Conservation (phyloP, 257 asterid species). For the Ajuga chamaepitys region DNA sequence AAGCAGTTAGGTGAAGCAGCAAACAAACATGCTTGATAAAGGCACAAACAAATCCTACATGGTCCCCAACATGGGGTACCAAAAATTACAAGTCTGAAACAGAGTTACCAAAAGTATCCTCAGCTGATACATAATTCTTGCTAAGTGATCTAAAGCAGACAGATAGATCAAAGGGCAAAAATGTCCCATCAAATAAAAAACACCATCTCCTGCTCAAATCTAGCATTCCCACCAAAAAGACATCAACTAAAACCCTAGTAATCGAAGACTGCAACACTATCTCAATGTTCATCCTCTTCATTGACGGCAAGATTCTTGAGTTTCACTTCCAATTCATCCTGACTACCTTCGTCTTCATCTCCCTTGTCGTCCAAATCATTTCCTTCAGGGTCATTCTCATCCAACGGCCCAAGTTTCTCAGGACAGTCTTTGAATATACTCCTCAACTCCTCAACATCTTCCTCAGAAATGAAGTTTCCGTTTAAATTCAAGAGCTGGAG, state of each 20-base stretch:
- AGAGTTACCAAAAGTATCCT: slow-evolving; percentile 14
- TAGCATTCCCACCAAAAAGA: slow-evolving; percentile 12
- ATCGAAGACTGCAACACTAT: not conserved
- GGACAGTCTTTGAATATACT: slow-evolving; percentile 56
- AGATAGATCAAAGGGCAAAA: slow-evolving; percentile 14
- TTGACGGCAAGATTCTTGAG: slow-evolving; percentile 68
- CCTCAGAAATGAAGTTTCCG: slow-evolving; percentile 81
- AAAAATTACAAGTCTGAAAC: slow-evolving; percentile 16
- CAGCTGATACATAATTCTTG: slow-evolving; percentile 24
- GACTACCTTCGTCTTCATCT: slow-evolving; percentile 54
- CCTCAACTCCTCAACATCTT: slow-evolving; percentile 74
- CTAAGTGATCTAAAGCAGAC: slow-evolving; percentile 17
- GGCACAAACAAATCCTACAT: slow-evolving; percentile 10
- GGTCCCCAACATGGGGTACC: slow-evolving; percentile 26
- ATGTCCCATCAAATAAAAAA: slow-evolving; percentile 16
- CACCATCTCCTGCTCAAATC: slow-evolving; percentile 4
- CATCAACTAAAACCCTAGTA: slow-evolving; percentile 19
- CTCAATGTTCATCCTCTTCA: slow-evolving; percentile 25
- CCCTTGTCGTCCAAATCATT: slow-evolving; percentile 59
- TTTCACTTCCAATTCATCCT: slow-evolving; percentile 58
- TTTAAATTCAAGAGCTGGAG: slow-evolving; percentile 55
- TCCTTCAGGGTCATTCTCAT: slow-evolving; percentile 88
- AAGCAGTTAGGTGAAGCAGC: slow-evolving; percentile 1
- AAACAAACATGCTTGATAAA: not conserved
- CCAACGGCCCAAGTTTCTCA: slow-evolving; percentile 69